These are phyloP conservation scores for Cucumis hystrix DNA, from an alignment of 306 rosid genomes.

Conservation along the genomic window DNA sequence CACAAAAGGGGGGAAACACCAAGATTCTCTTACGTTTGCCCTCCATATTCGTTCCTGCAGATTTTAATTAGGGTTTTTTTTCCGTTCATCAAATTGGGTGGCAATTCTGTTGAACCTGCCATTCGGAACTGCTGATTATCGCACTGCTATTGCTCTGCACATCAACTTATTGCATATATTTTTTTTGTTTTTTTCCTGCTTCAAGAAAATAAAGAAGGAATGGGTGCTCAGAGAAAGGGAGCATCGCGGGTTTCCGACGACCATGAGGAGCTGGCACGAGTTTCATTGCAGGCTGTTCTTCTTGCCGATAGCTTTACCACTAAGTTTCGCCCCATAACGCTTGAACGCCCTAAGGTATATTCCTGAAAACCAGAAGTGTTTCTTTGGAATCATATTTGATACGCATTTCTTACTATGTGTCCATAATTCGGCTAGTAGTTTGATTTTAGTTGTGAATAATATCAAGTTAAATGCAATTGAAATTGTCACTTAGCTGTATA, in stretches of 20 bases:
- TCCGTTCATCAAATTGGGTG: neutral
- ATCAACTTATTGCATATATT: neutral
- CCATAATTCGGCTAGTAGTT: neutral
- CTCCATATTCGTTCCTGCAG: neutral
- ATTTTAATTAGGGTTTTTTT: constrained; percentile 1
- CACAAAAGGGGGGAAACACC: neutral
- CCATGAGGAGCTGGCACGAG: constrained; percentile 61
- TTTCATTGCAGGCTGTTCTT: constrained; percentile 76
- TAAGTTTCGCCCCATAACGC: constrained; percentile 91
- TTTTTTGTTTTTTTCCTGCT: too few species aligned
- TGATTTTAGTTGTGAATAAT: neutral
- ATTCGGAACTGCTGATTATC: neutral
- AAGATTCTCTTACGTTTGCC: neutral
- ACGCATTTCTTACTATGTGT: neutral
- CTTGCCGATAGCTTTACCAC: constrained; percentile 88
- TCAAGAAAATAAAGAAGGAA: constrained; percentile 7
- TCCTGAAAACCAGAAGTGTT: neutral
- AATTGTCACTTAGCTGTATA: neutral
- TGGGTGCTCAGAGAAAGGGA: constrained; percentile 75
- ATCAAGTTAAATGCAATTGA: neutral
- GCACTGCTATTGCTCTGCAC: neutral
- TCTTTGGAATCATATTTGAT: neutral
- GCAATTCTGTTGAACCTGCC: neutral
- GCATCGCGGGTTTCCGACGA: constrained; percentile 65
- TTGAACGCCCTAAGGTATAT: constrained; percentile 82